Evolutionary conservation across 2,329 filamentous ascomycete species (phyloP), one percentile per base, ranked within the genome.

Genomic region (Orbilia oligospora): DNA sequence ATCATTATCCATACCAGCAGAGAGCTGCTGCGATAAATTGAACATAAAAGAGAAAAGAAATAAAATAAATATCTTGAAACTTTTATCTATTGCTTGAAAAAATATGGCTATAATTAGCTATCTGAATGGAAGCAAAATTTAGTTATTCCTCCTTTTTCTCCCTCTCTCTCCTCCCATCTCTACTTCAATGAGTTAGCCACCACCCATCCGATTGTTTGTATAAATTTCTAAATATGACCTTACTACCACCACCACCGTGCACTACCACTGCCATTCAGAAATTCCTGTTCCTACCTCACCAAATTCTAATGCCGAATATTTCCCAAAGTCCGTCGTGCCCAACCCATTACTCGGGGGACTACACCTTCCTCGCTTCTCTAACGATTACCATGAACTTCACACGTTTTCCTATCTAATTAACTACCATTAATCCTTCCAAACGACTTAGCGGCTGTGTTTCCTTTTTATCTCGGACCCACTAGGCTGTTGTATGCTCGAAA

Each of bases 1-100:
- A 78, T 48, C 51, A 72, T 38, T 72, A 67, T 18, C 68, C 63
- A 16, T 27, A 20, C 24, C 72, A 76, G n/a, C 75, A 64, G n/a
- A 71, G 51, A 18, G 55, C 68, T 30, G n/a, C 72, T 12, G 72
- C 67, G 5, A 46, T 58, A 24, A 77, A 66, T 63, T 77, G 51
- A 64, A n/a, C n/a, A n/a, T n/a, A n/a, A n/a, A n/a, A n/a, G 24
- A 61, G 14, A 38, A 56, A 6, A 56, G 16, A 8, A 58, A 22
- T 16, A 41, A 3, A 2, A 41, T 16, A 41, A 41, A 41, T 41
- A 20, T 20, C 44, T 20, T 20, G 44, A 20, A 20, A 46, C 27
- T 30, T 6, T 30, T 30, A 30, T 30, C 27, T 30, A 30, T 30
- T n/a, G n/a, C n/a, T 30, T 30, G 27, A 30, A n/a, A n/a, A n/a